phyloP scores from a whole-genome alignment of 352 stramenopile genomes.

The Globisporangium perplexum region DNA sequence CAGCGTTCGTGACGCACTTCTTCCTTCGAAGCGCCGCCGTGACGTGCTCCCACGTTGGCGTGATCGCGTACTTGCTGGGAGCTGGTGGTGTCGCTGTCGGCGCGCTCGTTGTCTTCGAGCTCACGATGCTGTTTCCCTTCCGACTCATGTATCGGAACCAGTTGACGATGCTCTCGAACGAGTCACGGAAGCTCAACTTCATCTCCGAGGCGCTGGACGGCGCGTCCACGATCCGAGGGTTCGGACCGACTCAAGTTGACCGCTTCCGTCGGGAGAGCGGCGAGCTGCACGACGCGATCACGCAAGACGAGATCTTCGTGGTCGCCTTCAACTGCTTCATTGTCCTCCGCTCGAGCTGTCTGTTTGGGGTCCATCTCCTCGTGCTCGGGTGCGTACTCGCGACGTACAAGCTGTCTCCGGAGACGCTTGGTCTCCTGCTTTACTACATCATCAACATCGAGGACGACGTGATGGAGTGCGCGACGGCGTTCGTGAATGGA shows the following conservation, averaged over 20 bases:
- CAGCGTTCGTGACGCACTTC: constrained; percentile 18
- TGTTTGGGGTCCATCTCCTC: constrained; percentile 26
- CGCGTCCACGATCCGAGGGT: constrained; percentile 30
- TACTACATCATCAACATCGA: constrained; percentile 37
- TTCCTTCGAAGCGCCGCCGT: not conserved
- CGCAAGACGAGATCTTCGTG: constrained; percentile 19
- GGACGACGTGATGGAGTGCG: constrained; percentile 26
- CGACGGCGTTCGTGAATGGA: constrained; percentile 21
- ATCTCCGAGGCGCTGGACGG: constrained; percentile 39
- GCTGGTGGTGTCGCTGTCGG: not conserved
- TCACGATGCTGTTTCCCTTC: not conserved
- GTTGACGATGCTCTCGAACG: constrained; percentile 20
- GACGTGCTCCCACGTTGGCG: not conserved
- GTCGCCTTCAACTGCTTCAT: constrained; percentile 28
- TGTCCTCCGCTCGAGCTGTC: constrained; percentile 24
- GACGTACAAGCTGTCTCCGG: constrained; percentile 24
- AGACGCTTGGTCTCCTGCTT: constrained; percentile 30
- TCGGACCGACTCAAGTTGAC: constrained; percentile 22
- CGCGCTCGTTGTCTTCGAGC: constrained; percentile 17
- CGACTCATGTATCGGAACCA: constrained; percentile 2
- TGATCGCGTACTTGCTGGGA: constrained; percentile 33
- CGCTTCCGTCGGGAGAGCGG: constrained; percentile 26
- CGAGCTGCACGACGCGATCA: constrained; percentile 22
- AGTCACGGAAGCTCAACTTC: constrained; percentile 32
- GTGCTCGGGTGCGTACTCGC: constrained; percentile 26